Percentiles rank a stretch among this genome's conserved stretches.
These are phyloP conservation scores for Lippia alba DNA, from an alignment of 305 asterid species.

Conservation along the genomic window DNA sequence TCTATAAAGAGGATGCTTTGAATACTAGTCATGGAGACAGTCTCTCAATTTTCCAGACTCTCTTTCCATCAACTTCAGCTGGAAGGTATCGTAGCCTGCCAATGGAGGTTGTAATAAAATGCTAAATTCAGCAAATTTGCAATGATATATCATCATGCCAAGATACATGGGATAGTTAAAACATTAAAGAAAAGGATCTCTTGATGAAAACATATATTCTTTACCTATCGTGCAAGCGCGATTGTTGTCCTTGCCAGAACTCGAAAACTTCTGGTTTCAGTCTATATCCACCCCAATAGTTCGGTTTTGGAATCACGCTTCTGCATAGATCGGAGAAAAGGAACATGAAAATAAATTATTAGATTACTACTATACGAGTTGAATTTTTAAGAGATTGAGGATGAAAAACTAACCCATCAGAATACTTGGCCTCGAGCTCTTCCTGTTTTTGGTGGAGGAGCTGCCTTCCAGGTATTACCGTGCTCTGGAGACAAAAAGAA, in stretches of 20 bases:
- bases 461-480: slow-evolving; percentile 77
- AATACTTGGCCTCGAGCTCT: slow-evolving; percentile 74
- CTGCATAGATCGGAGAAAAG: slow-evolving; percentile 43
- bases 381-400: slow-evolving; percentile 18
- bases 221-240: slow-evolving; percentile 93
- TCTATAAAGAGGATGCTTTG: slow-evolving; percentile 52
- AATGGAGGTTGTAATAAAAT: slow-evolving; percentile 24
- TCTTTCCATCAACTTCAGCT: slow-evolving; percentile 52
- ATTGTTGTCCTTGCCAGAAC: slow-evolving; percentile 97
- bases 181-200: background rate
- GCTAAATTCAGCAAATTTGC: background rate
- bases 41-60: slow-evolving; percentile 72
- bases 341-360: background rate
- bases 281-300: slow-evolving; percentile 92
- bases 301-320: slow-evolving; percentile 78
- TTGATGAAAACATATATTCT: background rate
- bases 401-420: slow-evolving; percentile 73
- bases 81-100: slow-evolving; percentile 69
- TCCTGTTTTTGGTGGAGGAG: slow-evolving; percentile 68
- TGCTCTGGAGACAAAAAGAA: slow-evolving; percentile 62
- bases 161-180: background rate
- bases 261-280: slow-evolving; percentile 82
- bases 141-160: background rate
- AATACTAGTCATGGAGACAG: slow-evolving; percentile 73
- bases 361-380: slow-evolving; percentile 12